Evolutionary conservation across 345 rosid species (phyloP).

Genomic region (Bruguiera sexangula): DNA sequence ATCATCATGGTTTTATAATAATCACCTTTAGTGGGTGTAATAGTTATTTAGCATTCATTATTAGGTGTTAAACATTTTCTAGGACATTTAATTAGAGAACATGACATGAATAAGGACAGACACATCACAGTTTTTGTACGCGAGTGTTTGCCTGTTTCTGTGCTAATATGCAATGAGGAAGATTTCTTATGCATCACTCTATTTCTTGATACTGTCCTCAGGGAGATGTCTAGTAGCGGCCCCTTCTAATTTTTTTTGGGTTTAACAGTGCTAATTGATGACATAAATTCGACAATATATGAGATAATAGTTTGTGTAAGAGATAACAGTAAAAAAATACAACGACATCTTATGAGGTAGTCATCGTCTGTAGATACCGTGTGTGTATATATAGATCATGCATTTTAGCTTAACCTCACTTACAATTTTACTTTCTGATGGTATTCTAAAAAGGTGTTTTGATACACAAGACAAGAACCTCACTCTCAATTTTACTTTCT

Average conservation of each 20-base stretch:
- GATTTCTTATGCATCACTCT: conserved; percentile 39
- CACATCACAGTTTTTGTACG: conserved; percentile 48
- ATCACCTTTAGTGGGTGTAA: not conserved
- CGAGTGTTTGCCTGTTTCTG: conserved; percentile 48
- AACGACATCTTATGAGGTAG: no score
- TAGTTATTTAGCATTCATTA: conserved; percentile 17
- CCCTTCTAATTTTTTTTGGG: conserved; percentile 12
- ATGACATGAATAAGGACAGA: conserved; percentile 25
- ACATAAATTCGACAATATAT: no score
- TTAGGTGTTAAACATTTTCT: conserved; percentile 10
- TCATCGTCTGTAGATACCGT: no score
- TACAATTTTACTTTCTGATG: no score
- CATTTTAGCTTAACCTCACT: no score
- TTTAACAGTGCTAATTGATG: no score
- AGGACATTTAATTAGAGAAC: conserved; percentile 15
- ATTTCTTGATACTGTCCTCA: conserved; percentile 46
- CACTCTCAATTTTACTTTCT: no score
- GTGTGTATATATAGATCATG: no score
- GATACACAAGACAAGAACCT: no score
- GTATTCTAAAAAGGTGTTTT: no score
- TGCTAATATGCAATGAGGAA: conserved; percentile 23
- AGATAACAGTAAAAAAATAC: no score
- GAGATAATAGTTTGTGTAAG: no score
- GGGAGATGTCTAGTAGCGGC: conserved; percentile 9
- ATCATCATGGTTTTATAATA: conserved; percentile 23